Evolutionary conservation across 2,329 filamentous ascomycete species (phyloP), one percentile per base, ranked within the genome.

Genomic region (Penicillium sp.): DNA sequence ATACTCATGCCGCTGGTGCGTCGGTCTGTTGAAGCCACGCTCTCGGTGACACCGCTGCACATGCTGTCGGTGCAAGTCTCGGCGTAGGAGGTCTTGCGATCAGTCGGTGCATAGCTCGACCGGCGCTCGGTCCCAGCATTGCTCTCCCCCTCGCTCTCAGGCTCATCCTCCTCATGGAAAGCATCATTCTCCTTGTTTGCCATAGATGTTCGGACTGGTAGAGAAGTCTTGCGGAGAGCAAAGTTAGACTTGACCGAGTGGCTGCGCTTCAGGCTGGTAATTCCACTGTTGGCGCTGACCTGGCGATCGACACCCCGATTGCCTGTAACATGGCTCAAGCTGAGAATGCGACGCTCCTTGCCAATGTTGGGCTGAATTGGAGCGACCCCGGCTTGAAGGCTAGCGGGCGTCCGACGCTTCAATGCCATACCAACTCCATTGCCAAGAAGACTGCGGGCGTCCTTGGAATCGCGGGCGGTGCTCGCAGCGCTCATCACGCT

Each of bases 321-420:
- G 74, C 89, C 89, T 58, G 88, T 91, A 69, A 98, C 96, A 78
- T 97, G 92, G 75, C 90, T 96, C 38, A 98, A 86, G 55, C 92
- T 97, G 62, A 96, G 86, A 71, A 98, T 97, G 53, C 95, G 88
- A 44, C 94, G 86, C 74, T 88, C 85, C 78, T 84, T 72, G 71
- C 86, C 81, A 19, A 82, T 80, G 53, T 78, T 77, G 2, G 80
- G 75, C 45, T 80, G 76, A 22, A 70, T 66, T 2, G 84, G 78
- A 19, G 79, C 82, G 2, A 86, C 76, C 26, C 73, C 74, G 15
- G 69, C 62, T 15, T 72, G 59, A 71, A 76, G 57, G 73, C 79
- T 55, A 78, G 80, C 71, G 73, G 85, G 65, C 60, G 73, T 83
- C 78, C 76, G 84, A 82, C 70, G 85, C 79, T 80, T 85, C 71